A percentile compares a stretch with the other conserved stretches of the same genome.
phyloP scores from a whole-genome alignment of 805 yeast species.

The Saturnispora galanensis region DNA sequence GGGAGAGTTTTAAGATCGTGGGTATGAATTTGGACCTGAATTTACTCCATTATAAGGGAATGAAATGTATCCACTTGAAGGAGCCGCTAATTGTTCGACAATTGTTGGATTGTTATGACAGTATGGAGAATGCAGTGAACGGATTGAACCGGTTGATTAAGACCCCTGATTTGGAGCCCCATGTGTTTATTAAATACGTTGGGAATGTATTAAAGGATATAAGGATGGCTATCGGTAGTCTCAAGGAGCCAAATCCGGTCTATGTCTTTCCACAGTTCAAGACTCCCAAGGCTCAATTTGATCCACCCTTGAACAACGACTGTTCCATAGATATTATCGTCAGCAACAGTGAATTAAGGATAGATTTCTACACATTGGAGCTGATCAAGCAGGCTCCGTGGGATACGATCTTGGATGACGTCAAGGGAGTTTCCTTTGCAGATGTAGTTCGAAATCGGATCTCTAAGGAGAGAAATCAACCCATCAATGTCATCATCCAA shows the following conservation, averaged over 20 bases:
- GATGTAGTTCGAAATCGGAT: slow-evolving; percentile 50
- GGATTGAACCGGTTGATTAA: slow-evolving; percentile 30
- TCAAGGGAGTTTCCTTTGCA: slow-evolving; percentile 40
- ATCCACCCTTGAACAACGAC: slow-evolving; percentile 37
- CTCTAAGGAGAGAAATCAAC: slow-evolving; percentile 33
- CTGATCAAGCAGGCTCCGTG: slow-evolving; percentile 51
- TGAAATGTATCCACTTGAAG: slow-evolving; percentile 30
- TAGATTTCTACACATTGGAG: slow-evolving; percentile 46
- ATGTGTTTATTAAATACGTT: slow-evolving; percentile 17
- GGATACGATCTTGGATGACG: slow-evolving; percentile 38
- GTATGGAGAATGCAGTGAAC: slow-evolving; percentile 34
- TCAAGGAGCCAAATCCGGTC: slow-evolving; percentile 44
- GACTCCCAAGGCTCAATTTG: slow-evolving; percentile 28
- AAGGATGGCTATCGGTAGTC: slow-evolving; percentile 26
- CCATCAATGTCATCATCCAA: slow-evolving; percentile 30
- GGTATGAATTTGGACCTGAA: slow-evolving; percentile 34
- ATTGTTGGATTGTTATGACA: slow-evolving; percentile 27
- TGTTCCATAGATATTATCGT: slow-evolving; percentile 50
- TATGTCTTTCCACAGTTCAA: slow-evolving; percentile 51
- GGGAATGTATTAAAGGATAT: slow-evolving; percentile 25
- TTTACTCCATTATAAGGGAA: slow-evolving; percentile 29
- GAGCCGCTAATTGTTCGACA: slow-evolving; percentile 34
- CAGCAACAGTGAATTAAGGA: slow-evolving; percentile 50
- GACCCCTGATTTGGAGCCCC: slow-evolving; percentile 13
- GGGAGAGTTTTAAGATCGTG: slow-evolving; percentile 45